Base-by-base conservation (phyloP, 306 rosid genomes). In the Cicer cuneatum region DNA sequence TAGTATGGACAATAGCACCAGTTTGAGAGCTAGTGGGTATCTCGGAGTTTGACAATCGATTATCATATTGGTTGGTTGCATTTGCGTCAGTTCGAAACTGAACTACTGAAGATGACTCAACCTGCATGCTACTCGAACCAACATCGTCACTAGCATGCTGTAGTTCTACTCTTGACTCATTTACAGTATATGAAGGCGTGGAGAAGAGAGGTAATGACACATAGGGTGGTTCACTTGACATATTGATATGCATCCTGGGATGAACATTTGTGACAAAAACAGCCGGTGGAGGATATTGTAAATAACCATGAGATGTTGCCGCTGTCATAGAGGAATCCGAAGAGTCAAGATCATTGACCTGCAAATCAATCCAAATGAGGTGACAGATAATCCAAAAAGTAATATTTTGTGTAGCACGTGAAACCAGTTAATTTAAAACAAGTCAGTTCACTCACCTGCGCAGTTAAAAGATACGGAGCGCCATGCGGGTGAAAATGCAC, bases 401-500 rank as follows among this genome's bases (percentile, higher is more conserved):
- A 18, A 12, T 64, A 49, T 14, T 64, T 53, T 63, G 19, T 51
- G 60, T 69, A 53, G 73, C 37, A 77, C 4, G 39, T 39, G 72
- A 12, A 74, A 61, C 75, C 9, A 64, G 66, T 62, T 56, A 81
- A 80, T 47, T 45, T 66, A 78, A 74, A 13, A 15, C 61, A 37
- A 16, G 66, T 68, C 65, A 40, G 12, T 9, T 81, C 52, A 73
- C 18, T 73, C 51, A 84, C 87, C 83, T 81, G 85, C 43, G 85
- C 87, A 57, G 85, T 84, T 74, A 84, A 74, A 52, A 84, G 76
- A 65, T 47, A 84, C 1, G 87, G 85, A 19, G 85, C 85, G 1
- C 69, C 83, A 78, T 77, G 83, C 6, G 87, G 85, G 66, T 81
- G 87, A 75, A 84, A 84, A 81, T 84, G 87, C 78, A 84, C 87